Evolutionary conservation across 768 basidiomycete genomes (phyloP).

Genomic region (Dentipellis fragilis): DNA sequence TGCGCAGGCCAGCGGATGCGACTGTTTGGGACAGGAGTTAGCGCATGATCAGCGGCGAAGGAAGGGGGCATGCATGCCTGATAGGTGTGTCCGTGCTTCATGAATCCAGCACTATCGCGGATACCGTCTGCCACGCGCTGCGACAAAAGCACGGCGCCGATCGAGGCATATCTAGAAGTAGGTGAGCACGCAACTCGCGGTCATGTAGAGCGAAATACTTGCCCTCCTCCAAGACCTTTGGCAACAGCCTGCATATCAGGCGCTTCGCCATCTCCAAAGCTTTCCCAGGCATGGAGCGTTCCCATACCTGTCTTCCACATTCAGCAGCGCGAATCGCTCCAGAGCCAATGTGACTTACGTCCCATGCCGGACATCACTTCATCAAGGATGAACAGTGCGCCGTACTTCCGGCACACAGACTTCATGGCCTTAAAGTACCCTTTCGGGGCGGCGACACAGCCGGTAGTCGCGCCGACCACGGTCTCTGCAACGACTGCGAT

Average conservation of each 20-base stretch:
- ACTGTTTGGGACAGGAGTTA: conserved; percentile 26
- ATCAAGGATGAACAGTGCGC: conserved; percentile 74
- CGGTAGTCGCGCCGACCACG: conserved; percentile 80
- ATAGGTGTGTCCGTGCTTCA: conserved; percentile 84
- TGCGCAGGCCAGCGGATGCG: conserved; percentile 66
- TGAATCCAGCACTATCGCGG: conserved; percentile 53
- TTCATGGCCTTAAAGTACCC: conserved; percentile 85
- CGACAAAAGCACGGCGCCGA: conserved; percentile 75
- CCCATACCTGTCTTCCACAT: conserved; percentile 57
- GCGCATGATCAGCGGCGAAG: background rate
- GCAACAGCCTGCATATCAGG: conserved; percentile 87
- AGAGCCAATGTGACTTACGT: conserved; percentile 33
- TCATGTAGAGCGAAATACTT: conserved; percentile 15
- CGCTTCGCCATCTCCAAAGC: conserved; percentile 62
- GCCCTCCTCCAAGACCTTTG: conserved; percentile 88
- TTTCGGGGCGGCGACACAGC: conserved; percentile 64
- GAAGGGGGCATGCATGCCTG: conserved; percentile 36
- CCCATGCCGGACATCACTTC: conserved; percentile 94
- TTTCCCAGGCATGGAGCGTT: conserved; percentile 80
- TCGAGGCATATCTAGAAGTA: conserved; percentile 55
- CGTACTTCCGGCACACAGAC: conserved; percentile 65
- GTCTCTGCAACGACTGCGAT: conserved; percentile 72
- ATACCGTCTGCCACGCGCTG: conserved; percentile 64
- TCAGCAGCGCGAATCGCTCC: background rate
- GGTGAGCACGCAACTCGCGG: background rate